Base-by-base conservation (phyloP, 805 yeast genomes). In the Kluyveromyces starmeri region DNA sequence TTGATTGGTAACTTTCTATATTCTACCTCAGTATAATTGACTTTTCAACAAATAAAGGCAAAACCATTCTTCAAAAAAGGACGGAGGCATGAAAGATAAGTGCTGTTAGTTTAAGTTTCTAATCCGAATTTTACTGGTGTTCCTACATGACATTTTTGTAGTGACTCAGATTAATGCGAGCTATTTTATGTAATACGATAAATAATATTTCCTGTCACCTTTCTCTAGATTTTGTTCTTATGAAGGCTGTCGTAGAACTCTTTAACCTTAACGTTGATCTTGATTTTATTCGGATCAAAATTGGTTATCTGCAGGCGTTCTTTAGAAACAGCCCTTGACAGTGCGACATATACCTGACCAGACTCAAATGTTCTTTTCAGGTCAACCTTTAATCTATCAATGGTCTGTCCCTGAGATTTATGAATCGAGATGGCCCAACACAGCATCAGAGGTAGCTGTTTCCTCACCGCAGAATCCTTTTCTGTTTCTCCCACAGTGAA, bases 391-490 rank as follows among this genome's bases (percentile, higher is more conserved):
- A 83, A 76, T 41, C 83, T 56, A 27, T 72, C 75, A 28, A 83
- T 67, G 0, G 94, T 81, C 59, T 83, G 94, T 2, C 94, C 94
- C 53, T 83, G 94, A 0, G 92, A 74, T 52, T 83, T 83, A 51
- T 83, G 94, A 33, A 83, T 83, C 0, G 92, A 83, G 45, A 83
- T 55, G 0, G 94, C 86, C 92, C 92, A 83, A 16, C 92, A 76
- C 23, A 83, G 58, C 37, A 80, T 62, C 20, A 83, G 60, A 1
- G 94, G 94, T 2, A 81, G 45, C 50, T 83, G 94, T 0, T 43
- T 51, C 48, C 88, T 64, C 6, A 53, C 53, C 7, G 67, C 35
- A 6, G 54, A 55, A 2, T 51, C 43, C 27, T 48, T 46, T 8
- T 50, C 51, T 28, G 55, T 52, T 7, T 59, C 58, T 33, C 63